These are phyloP conservation scores for Backusella circina DNA, from an alignment of 192 early-diverging fungal species.

Conservation along the genomic window DNA sequence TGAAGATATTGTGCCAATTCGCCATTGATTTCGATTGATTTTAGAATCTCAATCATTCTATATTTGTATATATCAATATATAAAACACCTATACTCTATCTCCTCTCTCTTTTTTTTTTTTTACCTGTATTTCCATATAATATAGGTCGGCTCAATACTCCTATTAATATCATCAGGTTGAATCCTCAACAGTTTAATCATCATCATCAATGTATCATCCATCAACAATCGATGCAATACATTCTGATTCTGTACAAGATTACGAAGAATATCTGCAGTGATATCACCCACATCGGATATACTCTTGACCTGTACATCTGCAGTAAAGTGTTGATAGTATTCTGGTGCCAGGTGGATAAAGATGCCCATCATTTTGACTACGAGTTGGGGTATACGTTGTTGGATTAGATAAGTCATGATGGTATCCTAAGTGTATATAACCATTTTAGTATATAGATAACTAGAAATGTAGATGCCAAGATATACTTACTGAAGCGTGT, in stretches of 20 bases:
- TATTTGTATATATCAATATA: neutral
- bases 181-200: slow-evolving; percentile 27
- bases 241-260: slow-evolving; percentile 25
- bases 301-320: slow-evolving; percentile 11
- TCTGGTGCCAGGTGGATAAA: slow-evolving; percentile 31
- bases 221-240: slow-evolving; percentile 21
- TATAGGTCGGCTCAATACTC: neutral
- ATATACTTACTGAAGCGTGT: slow-evolving; percentile 42
- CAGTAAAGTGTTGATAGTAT: neutral
- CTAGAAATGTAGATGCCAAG: too few species aligned
- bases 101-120: neutral
- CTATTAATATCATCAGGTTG: slow-evolving; percentile 9
- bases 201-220: slow-evolving; percentile 34
- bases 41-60: slow-evolving; percentile 14
- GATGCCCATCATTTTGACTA: slow-evolving; percentile 31
- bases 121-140: slow-evolving; percentile 34
- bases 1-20: slow-evolving; percentile 25
- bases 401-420: slow-evolving; percentile 28
- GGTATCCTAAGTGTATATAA: slow-evolving; percentile 6
- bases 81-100: neutral
- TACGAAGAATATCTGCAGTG: slow-evolving; percentile 24
- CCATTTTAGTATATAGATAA: neutral
- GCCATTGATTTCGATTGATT: neutral
- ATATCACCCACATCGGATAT: slow-evolving; percentile 21
- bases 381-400: slow-evolving; percentile 34